Evolutionary conservation across 257 asterid genomes (phyloP), one percentile per base, ranked within the genome.

Genomic region (Solanum appendiculatum): DNA sequence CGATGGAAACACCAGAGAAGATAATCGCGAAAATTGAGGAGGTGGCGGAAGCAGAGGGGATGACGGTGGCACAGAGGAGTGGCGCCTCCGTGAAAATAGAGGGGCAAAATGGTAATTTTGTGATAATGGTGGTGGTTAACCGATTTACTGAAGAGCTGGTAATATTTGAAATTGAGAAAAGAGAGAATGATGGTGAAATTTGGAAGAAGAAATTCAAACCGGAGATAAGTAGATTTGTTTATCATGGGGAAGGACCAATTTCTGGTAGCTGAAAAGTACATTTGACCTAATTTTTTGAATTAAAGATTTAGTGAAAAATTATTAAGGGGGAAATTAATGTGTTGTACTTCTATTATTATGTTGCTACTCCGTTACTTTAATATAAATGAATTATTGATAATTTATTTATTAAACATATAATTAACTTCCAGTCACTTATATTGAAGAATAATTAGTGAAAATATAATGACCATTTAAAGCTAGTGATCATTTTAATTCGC

Each of bases 31-130:
- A 39, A 84, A 42, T 91, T 46, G 90, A 84, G 77, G 88, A 72
- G 85, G 89, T 88, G 20, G 93, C 85, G 25, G 75, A 51, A 66
- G 69, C 42, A 6, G 93, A 91, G 68, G 88, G 78, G 48, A 58
- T 87, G 40, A 68, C 40, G 90, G 39, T 39, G 31, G 89, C 37
- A 54, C 39, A 23, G 11, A 88, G 82, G 86, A 86, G 69, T 31
- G 66, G 87, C 1, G 12, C 20, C 3, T 73, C 91, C 12, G 54
- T 89, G 20, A 87, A 87, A 39, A 29, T 90, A 86, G 90, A 91
- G 54, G 91, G 91, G 66, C 83, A 69, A 3, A 69, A 85, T 69
- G 83, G 87, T 69, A 33, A 34, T 85, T 44, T 63, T 20, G n/a
- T 20, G 2, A 7, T 63, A 7, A 12, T 85, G 18, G 86, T 85